Evolutionary conservation across 78 protist genomes (phyloP).

Genomic region (Dictyostelium purpureum): DNA sequence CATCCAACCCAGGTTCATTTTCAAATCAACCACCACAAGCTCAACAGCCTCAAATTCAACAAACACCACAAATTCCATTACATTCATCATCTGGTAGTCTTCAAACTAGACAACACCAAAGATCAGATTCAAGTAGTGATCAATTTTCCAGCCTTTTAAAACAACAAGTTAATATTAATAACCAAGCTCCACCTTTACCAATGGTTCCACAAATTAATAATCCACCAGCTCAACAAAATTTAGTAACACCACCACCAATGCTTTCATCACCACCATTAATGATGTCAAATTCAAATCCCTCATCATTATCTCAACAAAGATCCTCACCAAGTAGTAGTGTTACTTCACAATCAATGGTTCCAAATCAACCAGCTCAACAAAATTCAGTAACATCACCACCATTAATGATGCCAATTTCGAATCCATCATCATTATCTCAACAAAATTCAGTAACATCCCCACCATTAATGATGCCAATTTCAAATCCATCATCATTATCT

Average conservation of each 20-base stretch:
- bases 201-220: not conserved
- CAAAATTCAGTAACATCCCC: not conserved
- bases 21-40: not conserved
- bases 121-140: slow-evolving; percentile 13
- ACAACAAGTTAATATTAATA: not conserved
- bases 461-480: not conserved
- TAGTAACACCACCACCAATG: not conserved
- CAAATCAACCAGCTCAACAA: not conserved
- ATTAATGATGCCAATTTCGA: not conserved
- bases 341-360: not conserved
- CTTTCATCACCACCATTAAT: not conserved
- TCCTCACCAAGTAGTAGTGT: not conserved
- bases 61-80: not conserved
- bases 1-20: not conserved
- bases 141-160: slow-evolving; percentile 14
- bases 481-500: not conserved
- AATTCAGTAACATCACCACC: not conserved
- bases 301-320: not conserved
- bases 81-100: not conserved
- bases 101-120: slow-evolving; percentile 1
- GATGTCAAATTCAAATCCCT: not conserved
- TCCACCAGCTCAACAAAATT: not conserved
- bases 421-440: not conserved
- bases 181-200: not conserved
- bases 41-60: not conserved